Base-by-base conservation (phyloP, 2,329 filamentous ascomycete genomes). In the Dactylellina sp. region DNA sequence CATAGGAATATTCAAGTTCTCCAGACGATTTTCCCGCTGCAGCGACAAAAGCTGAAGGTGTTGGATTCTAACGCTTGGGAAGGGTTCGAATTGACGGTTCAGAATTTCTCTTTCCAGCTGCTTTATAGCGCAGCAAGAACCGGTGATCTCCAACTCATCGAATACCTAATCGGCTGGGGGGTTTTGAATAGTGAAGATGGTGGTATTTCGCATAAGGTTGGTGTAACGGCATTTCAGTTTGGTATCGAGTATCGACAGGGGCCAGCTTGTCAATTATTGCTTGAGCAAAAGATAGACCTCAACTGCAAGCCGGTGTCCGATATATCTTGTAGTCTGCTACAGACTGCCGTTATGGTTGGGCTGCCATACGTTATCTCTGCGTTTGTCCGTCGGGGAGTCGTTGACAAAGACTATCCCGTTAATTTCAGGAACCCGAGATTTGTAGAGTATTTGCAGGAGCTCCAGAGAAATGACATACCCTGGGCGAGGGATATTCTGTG, bases 41-140 rank as follows among this genome's bases (percentile, higher is more conserved):
- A 46, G n/a, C 6, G 42, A 3, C 7, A 20, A 4, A 20, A 22
- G 20, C 42, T 12, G 37, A 40, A 40, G 3, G 28, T 5, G 5
- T 4, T n/a, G 39, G 14, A 42, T n/a, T 9, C 28, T 9, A 32
- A 9, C 28, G 4, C 28, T 9, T 32, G 28, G 28, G 14, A 35
- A 37, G 14, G 22, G 47, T 60, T 47, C 40, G 16, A 11, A 2
- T 25, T 50, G 2, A 24, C 47, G 1, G 14, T 61, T 7, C 28
- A 28, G n/a, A 61, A 53, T 25, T 63, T 63, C n/a, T 32, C 28
- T 4, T 14, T 44, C n/a, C 46, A 63, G 20, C 20, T 63, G 7
- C 18, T 63, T n/a, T 52, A 63, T 20, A 44, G 46, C 14, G 59
- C 59, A 1, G 59, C 59, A 11, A 63, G 59, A 35, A 63, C 37